Percentiles rank a stretch among this genome's conserved stretches.
Conservation (phyloP, 2,329 filamentous ascomycete genomes). For the Camillea tinctor region DNA sequence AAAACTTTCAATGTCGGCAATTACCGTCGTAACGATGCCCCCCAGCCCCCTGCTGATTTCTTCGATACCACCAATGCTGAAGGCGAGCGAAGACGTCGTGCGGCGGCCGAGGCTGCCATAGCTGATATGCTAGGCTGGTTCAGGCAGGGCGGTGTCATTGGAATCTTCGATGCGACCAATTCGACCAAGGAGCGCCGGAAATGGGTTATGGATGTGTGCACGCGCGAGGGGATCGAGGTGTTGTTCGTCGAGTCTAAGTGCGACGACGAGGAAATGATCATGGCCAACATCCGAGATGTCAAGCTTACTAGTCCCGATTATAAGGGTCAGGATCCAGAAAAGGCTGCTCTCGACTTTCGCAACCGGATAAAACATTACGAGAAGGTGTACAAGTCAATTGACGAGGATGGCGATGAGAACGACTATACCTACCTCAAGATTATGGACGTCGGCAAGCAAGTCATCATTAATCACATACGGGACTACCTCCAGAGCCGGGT, state of each 20-base stretch:
- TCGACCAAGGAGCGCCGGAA: conserved; percentile 84
- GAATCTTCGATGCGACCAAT: conserved; percentile 95
- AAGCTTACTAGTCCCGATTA: conserved; percentile 98
- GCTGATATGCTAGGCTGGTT: conserved; percentile 96
- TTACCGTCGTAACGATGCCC: conserved; percentile 86
- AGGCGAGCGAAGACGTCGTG: conserved; percentile 83
- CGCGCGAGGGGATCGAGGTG: conserved; percentile 76
- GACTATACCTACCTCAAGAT: conserved; percentile 95
- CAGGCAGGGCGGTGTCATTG: conserved; percentile 74
- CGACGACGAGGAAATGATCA: conserved; percentile 92
- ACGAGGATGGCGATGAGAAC: conserved; percentile 74
- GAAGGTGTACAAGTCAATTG: conserved; percentile 91
- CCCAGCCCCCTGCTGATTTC: conserved; percentile 89
- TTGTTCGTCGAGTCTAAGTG: conserved; percentile 97
- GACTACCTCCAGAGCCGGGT: conserved; percentile 96
- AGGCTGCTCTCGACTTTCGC: conserved; percentile 86
- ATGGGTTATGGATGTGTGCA: conserved; percentile 85
- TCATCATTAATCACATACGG: conserved; percentile 96
- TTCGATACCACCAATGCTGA: conserved; percentile 90
- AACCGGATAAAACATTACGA: conserved; percentile 96
- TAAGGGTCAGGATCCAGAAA: conserved; percentile 86
- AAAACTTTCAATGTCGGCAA: conserved; percentile 97
- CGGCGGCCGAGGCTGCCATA: conserved; percentile 88
- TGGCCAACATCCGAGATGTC: conserved; percentile 96
- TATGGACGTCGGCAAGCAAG: conserved; percentile 91